Base-by-base conservation (phyloP, 2,329 filamentous ascomycete genomes). In the Stagonosporopsis cucurbitacearum region DNA sequence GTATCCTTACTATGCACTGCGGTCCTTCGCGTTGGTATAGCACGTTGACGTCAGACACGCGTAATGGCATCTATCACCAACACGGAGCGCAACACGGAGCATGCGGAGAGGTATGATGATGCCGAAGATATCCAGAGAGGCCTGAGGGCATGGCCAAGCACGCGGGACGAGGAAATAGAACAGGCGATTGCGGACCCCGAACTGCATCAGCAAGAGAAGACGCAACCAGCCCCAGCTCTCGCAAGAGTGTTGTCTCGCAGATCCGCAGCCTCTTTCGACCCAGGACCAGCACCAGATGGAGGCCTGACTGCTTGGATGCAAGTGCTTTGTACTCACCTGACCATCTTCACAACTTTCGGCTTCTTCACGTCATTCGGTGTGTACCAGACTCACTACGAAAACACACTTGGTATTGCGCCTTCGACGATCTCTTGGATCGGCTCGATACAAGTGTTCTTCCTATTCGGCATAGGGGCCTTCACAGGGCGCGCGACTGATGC, bases 331-430 rank as follows among this genome's bases (percentile, higher is more conserved):
- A 83, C 83, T 2, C 68, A 70, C 63, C 71, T 82, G 43, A 76
- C 85, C 41, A 82, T 84, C 62, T 82, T 86, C 68, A 85, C 82
- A 60, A 83, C 84, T 1, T 87, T 84, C 79, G 76, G 59, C 4
- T 82, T 80, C 55, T 78, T 82, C 64, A 81, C 79, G 40, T 80
- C 80, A n/a, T 86, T 84, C 57, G 83, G 84, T 3, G 79, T 82
- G 3, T 86, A 83, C 52, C 82, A 86, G 57, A 78, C 79, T 3
- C 81, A 81, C 67, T 86, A 86, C 58, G 75, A 30, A 64, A 76
- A 63, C 58, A 72, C 40, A 55, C 82, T 65, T 41, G 62, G 63
- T 6, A 70, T 70, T 17, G 67, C 79, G 19, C 66, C 70, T 3
- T 72, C 69, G 6, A 70, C 67, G 0, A 67, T 74, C 8, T 70